A percentile compares a stretch with the other conserved stretches of the same genome.
Conservation (phyloP, 768 basidiomycete genomes). For the Hypholoma fasciculare region DNA sequence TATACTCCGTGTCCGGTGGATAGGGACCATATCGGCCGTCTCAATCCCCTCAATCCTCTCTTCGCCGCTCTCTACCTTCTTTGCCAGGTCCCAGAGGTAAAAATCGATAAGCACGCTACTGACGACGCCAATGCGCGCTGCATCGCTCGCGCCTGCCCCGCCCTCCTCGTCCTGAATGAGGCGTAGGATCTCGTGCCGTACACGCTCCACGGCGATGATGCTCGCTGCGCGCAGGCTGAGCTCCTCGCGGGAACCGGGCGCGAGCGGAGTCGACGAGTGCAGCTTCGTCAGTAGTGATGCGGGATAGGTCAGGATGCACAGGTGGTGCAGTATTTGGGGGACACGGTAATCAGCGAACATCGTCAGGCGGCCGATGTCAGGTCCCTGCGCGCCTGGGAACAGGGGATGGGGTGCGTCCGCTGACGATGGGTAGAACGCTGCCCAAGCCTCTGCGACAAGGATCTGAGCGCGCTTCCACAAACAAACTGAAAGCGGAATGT, state of each 20-base stretch:
- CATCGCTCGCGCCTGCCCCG: conserved; percentile 15
- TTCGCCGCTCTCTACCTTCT: conserved; percentile 64
- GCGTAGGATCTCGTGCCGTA: conserved; percentile 59
- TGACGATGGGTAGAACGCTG: conserved; percentile 76
- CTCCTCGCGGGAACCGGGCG: conserved; percentile 66
- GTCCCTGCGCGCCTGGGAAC: conserved; percentile 58
- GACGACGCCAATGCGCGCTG: conserved; percentile 33
- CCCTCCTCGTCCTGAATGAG: conserved; percentile 30
- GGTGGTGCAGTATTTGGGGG: conserved; percentile 87
- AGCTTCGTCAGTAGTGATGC: conserved; percentile 55
- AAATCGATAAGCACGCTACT: conserved; percentile 89
- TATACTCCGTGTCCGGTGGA: conserved; percentile 79
- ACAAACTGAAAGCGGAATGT: conserved; percentile 45
- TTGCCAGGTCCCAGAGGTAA: conserved; percentile 88
- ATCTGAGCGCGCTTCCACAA: conserved; percentile 94
- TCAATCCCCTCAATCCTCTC: conserved; percentile 61
- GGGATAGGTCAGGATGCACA: conserved; percentile 75
- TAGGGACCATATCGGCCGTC: conserved; percentile 58
- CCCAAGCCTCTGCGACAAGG: conserved; percentile 89
- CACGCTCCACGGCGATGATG: conserved; percentile 74
- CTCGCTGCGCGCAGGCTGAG: conserved; percentile 80
- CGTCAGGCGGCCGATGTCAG: conserved; percentile 70
- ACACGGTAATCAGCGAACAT: conserved; percentile 97
- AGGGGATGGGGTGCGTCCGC: conserved; percentile 59
- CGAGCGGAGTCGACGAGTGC: conserved; percentile 40